These are phyloP conservation scores for Scortechinia acanthostroma DNA, from an alignment of 2,329 filamentous ascomycete genomes.

Conservation along the genomic window DNA sequence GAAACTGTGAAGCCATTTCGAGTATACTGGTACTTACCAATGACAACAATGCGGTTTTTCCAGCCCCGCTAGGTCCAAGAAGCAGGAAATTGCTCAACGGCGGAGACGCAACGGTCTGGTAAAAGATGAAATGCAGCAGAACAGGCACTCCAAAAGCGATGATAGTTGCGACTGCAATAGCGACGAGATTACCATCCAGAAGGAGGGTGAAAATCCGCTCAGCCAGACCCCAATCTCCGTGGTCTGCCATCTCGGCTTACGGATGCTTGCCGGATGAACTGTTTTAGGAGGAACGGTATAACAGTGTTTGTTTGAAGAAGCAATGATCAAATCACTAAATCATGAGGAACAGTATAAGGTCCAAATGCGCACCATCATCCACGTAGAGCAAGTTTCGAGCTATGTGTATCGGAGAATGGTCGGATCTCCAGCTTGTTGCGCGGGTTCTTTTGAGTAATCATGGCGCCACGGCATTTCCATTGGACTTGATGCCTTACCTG, in stretches of 20 bases:
- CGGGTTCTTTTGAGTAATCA: too few species aligned
- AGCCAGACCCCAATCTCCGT: background rate
- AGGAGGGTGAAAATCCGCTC: background rate
- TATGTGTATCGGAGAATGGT: too few species aligned
- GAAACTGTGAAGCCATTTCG: conserved; percentile 3
- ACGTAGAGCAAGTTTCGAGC: too few species aligned
- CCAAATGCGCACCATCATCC: too few species aligned
- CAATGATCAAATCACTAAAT: too few species aligned
- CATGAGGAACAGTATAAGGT: too few species aligned
- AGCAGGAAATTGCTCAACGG: conserved; percentile 46
- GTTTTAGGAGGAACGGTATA: too few species aligned
- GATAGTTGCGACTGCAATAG: conserved; percentile 37
- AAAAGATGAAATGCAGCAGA: conserved; percentile 46
- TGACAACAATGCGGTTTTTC: conserved; percentile 54
- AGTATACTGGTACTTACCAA: conserved; percentile 31
- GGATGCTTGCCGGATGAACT: too few species aligned
- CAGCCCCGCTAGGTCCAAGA: conserved; percentile 51
- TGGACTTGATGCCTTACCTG: too few species aligned
- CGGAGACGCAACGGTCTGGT: conserved; percentile 35
- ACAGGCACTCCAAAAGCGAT: conserved; percentile 45
- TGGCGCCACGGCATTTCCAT: too few species aligned
- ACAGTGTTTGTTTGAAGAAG: too few species aligned
- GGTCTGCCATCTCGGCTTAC: background rate
- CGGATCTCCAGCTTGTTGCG: too few species aligned
- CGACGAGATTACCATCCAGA: background rate